Evolutionary conservation across 2,329 filamentous ascomycete genomes (phyloP).

Genomic region (Thelonectria discophora): DNA sequence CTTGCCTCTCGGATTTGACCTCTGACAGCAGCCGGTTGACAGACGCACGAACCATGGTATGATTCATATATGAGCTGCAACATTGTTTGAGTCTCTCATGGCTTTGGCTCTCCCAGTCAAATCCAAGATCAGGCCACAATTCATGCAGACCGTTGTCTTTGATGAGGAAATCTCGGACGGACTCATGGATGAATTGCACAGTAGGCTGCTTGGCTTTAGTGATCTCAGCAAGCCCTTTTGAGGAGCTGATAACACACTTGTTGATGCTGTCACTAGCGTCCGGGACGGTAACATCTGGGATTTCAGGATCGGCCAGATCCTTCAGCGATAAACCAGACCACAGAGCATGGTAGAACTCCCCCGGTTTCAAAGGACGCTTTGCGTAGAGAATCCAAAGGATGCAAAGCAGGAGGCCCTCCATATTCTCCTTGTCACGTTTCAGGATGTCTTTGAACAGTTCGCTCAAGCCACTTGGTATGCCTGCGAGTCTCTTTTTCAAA

Average conservation of each 20-base stretch:
- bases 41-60: too few relatives aligned
- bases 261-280: constrained; percentile 20
- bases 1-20: too few relatives aligned
- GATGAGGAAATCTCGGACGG: too few relatives aligned
- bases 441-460: constrained; percentile 62
- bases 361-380: constrained; percentile 50
- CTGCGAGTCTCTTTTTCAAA: constrained; percentile 41
- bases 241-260: constrained; percentile 51
- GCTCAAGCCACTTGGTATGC: constrained; percentile 52
- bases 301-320: constrained; percentile 39
- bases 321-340: constrained; percentile 36
- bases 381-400: constrained; percentile 64
- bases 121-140: constrained; percentile 46
- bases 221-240: constrained; percentile 61
- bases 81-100: constrained; percentile 56
- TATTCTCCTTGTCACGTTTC: constrained; percentile 53
- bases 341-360: constrained; percentile 57
- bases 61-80: too few relatives aligned
- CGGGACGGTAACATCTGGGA: constrained; percentile 28
- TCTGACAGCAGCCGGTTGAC: too few relatives aligned
- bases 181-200: constrained; percentile 64
- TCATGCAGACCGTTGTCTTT: constrained; percentile 45
- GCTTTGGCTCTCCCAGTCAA: constrained; percentile 45
- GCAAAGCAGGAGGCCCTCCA: constrained; percentile 53
- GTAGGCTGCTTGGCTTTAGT: constrained; percentile 44